Conservation (phyloP, 176 grass and related monocot genomes). For the Alloteropsis semialata region DNA sequence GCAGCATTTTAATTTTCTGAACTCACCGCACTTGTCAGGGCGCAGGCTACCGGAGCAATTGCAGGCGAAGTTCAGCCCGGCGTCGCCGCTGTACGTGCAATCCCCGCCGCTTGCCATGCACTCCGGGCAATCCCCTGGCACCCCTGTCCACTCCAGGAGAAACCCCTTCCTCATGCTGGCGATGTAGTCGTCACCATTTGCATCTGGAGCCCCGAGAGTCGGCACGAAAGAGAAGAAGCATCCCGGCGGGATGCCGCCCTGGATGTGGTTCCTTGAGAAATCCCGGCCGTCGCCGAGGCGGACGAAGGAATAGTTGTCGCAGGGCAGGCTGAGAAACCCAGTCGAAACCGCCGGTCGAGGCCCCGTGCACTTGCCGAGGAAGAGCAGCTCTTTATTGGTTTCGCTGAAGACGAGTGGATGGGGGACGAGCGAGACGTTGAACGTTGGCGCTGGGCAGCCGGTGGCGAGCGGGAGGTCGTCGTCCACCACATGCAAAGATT, state of each 20-base stretch:
- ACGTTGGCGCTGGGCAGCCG: neutral
- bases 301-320: neutral
- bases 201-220: neutral
- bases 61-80: neutral
- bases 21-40: constrained; percentile 30
- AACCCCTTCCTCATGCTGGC: constrained; percentile 17
- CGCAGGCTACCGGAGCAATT: neutral
- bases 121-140: neutral
- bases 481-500: neutral
- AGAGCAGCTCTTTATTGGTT: neutral
- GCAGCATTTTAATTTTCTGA: too few species aligned
- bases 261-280: neutral
- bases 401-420: neutral
- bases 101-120: constrained; percentile 32
- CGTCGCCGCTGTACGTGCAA: neutral
- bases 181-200: neutral
- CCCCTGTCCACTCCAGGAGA: constrained; percentile 15
- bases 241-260: neutral
- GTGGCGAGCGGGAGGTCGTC: neutral
- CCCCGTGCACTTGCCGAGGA: neutral
- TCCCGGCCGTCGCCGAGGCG: neutral
- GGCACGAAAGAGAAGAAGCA: constrained; percentile 19
- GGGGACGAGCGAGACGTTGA: constrained; percentile 5
- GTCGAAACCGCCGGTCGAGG: neutral
- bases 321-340: neutral